Base-by-base conservation (phyloP, 2,329 filamentous ascomycete genomes). In the Clarireedia monteithiana region DNA sequence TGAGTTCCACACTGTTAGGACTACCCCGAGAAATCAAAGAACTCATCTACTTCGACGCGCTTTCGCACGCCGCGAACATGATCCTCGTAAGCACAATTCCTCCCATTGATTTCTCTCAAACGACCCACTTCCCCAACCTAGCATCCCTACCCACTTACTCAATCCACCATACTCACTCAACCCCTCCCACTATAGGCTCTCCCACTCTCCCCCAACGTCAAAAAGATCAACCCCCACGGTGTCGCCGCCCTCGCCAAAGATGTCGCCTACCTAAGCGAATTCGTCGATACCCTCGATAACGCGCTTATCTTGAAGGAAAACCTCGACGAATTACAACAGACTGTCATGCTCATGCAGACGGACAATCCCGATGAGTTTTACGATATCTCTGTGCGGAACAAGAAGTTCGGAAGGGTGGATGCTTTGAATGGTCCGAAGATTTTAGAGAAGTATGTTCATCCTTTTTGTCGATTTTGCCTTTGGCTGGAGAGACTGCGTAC, bases 311-410 rank as follows among this genome's bases (percentile, higher is more conserved):
- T 99, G 20, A 81, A 87, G 60, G 88, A 94, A 67, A 94, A 95
- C 63, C 75, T 99, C 40, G 91, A 96, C 65, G 94, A 97, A 73
- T 77, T 99, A 38, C 86, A 92, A 64, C 94, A 99, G 74, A 97
- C 94, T 1, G 86, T 96, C 48, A 84, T 88, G 58, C 78, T 99
- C 26, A 88, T 99, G 80, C 84, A 89, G 67, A 82, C 81, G 1
- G 90, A 95, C 42, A 95, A 95, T 65, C 83, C 89, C n/a, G 91
- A 97, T 62, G 92, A 97, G 70, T 99, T 96, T 71, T 99, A 94
- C 70, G 94, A 99, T 68, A 86, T 94, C 50, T 88, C 86, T 5
- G 88, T 86, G 14, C 78, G 91, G 52, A 96, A 96, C 73, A 91
- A 88, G 74, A 95, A 96, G 69, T 99, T 96, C 69, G 88, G 91